Evolutionary conservation across 108 stramenopile species (phyloP).

Genomic region (Discostella stelligeroides): DNA sequence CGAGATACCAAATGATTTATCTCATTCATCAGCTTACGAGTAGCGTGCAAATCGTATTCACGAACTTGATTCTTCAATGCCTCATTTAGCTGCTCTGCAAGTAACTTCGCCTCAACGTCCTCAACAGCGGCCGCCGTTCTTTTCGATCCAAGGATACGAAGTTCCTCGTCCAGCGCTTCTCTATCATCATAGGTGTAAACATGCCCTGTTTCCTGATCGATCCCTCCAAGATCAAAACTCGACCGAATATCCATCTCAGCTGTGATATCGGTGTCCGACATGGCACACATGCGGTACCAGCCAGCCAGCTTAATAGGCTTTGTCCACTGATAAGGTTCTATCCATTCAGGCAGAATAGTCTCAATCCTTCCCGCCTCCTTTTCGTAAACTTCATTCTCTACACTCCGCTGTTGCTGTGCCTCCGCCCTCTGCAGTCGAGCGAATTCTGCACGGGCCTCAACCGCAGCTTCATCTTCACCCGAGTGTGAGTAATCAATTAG

Average conservation of each 20-base stretch:
- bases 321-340: constrained; percentile 29
- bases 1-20: constrained; percentile 29
- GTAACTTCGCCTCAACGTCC: constrained; percentile 14
- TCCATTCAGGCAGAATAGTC: constrained; percentile 7
- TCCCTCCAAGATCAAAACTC: constrained; percentile 61
- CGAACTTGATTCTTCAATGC: constrained; percentile 51
- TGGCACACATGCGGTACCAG: constrained; percentile 80
- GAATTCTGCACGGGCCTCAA: constrained; percentile 17
- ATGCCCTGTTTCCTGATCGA: constrained; percentile 60
- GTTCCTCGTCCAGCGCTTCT: constrained; percentile 57
- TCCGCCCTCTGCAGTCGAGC: constrained; percentile 8
- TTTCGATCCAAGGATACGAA: constrained; percentile 53
- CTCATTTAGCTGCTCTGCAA: constrained; percentile 19
- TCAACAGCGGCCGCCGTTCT: constrained; percentile 4
- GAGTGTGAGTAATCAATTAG: constrained; percentile 19
- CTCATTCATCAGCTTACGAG: constrained; percentile 15
- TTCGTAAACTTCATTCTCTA: constrained; percentile 19
- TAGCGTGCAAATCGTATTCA: constrained; percentile 47
- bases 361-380: not conserved
- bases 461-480: constrained; percentile 31
- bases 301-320: constrained; percentile 44
- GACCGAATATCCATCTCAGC: constrained; percentile 77
- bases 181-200: constrained; percentile 63
- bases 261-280: constrained; percentile 42
- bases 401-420: not conserved